Conservation (phyloP, 768 basidiomycete genomes). For the Naganishia kalamii region DNA sequence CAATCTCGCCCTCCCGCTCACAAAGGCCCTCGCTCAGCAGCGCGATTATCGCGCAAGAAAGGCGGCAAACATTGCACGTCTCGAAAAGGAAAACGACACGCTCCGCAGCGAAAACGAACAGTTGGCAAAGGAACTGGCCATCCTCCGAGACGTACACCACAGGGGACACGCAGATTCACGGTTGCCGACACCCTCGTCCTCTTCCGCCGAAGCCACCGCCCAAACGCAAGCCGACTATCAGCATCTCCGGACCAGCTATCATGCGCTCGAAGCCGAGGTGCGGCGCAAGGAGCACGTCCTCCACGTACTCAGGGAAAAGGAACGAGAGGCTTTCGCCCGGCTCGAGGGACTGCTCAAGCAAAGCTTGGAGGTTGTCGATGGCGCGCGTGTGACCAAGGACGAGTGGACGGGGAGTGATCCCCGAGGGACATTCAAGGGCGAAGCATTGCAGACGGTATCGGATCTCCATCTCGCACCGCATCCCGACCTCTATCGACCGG, state of each 20-base stretch:
- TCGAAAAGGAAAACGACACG: constrained; percentile 10
- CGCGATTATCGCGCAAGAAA: constrained; percentile 23
- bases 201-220: background rate
- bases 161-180: no score
- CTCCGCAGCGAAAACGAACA: constrained; percentile 3
- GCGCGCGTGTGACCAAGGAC: background rate
- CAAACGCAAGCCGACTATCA: background rate
- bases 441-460: background rate
- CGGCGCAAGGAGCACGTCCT: constrained; percentile 3
- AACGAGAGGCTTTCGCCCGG: constrained; percentile 1
- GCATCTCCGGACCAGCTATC: background rate
- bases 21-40: constrained; percentile 24
- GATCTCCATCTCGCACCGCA: background rate
- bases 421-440: background rate
- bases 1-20: constrained; percentile 21
- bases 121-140: background rate
- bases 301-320: background rate
- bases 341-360: background rate
- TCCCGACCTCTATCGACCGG: no score
- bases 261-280: constrained; percentile 4
- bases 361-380: background rate
- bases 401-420: no score
- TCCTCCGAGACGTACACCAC: background rate
- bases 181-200: no score
- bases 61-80: constrained; percentile 11